Evolutionary conservation across 2,329 filamentous ascomycete species (phyloP), one percentile per base, ranked within the genome.

Genomic region (Diatrype stigma): DNA sequence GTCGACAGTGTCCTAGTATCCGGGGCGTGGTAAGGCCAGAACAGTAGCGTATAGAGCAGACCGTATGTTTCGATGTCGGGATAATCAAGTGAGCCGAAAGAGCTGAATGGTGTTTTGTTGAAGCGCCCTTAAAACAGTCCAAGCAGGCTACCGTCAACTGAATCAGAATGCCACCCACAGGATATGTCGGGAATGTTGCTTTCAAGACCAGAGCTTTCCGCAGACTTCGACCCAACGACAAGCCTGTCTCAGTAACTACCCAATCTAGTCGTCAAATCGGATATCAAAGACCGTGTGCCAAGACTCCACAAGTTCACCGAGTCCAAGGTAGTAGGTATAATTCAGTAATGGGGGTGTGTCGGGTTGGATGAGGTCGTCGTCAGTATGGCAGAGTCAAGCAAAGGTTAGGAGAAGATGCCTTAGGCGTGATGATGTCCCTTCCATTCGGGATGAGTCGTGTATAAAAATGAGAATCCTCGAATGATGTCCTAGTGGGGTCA

Each of bases 401-500:
- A 26, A 32, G 23, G 45, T 37, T 32, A 21, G 26, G 49, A 53
- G 53, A 23, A 50, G 48, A 49, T 50, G 46, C 47, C 51, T 53
- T 60, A 51, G 57, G 58, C 61, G 52, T 48, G 46, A 53, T 48
- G 46, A 53, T 47, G 49, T 45, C 57, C 52, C 55, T 52, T 55
- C 48, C 50, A 50, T 53, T 60, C 57, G 56, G 62, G 57, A 58
- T 52, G 49, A 54, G 56, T 58, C 58, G 56, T 68, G 67, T 72
- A 72, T 70, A 68, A 66, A 66, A 65, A 63, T 57, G 64, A 67
- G 58, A 63, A 59, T 60, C 60, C 65, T 67, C 64, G 64, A 67
- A 66, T 57, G 64, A 68, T 67, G 59, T 62, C 63, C 58, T 66
- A 58, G 71, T 69, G 70, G 72, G 70, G 67, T 68, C 63, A 64